Percentiles rank a stretch among this genome's conserved stretches.
Evolutionary conservation across 352 stramenopile genomes (phyloP).

Genomic region (Pythium folliculosum): DNA sequence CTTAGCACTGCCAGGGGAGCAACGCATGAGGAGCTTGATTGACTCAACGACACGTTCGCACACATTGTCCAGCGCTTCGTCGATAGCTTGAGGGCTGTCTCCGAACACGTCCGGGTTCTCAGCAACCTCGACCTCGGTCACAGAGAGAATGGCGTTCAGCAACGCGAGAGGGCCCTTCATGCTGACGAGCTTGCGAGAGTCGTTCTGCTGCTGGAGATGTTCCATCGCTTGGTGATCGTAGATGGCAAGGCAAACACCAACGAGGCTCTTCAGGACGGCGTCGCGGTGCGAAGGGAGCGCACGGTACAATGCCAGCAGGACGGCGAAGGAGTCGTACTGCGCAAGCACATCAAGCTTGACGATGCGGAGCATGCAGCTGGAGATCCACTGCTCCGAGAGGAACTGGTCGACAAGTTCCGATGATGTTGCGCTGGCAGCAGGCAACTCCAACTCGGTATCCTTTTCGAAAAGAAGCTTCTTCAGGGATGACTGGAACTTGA

Average conservation of each 20-base stretch:
- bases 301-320: conserved; percentile 58
- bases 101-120: conserved; percentile 44
- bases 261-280: conserved; percentile 39
- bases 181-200: conserved; percentile 36
- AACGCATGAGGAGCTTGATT: conserved; percentile 57
- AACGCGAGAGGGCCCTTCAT: conserved; percentile 64
- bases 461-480: conserved; percentile 51
- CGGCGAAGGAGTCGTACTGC: conserved; percentile 65
- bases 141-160: conserved; percentile 45
- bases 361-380: conserved; percentile 41
- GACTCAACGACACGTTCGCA: conserved; percentile 53
- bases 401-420: conserved; percentile 43
- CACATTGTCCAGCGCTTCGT: conserved; percentile 34
- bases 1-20: conserved; percentile 39
- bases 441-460: conserved; percentile 29
- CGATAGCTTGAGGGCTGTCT: conserved; percentile 37
- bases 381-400: conserved; percentile 55
- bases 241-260: conserved; percentile 55
- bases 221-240: conserved; percentile 62
- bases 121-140: conserved; percentile 42
- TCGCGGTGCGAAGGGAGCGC: conserved; percentile 36
- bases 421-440: conserved; percentile 24
- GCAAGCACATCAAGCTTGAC: conserved; percentile 58
- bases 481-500: conserved; percentile 63
- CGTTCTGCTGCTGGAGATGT: neutral